Evolutionary conservation across 345 rosid species (phyloP), one percentile per base, ranked within the genome.

Genomic region (Eucalyptus urophylla): DNA sequence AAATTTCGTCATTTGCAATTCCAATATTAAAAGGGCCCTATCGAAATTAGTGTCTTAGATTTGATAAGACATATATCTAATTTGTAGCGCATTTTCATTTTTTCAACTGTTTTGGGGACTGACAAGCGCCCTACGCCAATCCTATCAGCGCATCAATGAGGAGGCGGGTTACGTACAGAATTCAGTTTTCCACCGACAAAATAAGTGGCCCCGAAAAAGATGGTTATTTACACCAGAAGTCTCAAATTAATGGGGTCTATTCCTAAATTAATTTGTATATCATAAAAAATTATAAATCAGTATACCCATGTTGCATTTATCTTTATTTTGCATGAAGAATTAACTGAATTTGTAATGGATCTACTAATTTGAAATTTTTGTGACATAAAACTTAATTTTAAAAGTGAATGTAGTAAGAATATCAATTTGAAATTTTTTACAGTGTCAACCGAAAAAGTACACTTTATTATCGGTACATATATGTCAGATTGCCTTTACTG

Each of bases 381-480:
- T 9, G 7, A 33, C 12, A 5, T 19, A 3, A 14, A 33, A 69
- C 33, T 33, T 69, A 17, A 5, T 69, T 33, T 5, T 3, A 16
- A 11, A 11, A 17, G 43, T 33, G 11, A 69, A 69, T 69, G 24
- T 17, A 21, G 2, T 2, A 17, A 1, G 44, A 19, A 22, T 33
- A 69, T 11, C 14, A 9, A 19, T 33, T 37, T 69, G 24, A 3
- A 19, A 15, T 16, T 17, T 31, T 33, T 69, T 31, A 69, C 5
- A 8, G 0, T 16, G 2, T 15, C 3, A 33, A 17, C 1, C 1
- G 2, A 33, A 33, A 17, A 69, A 10, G 21, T 5, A 4, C 14
- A 33, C 2, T 33, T 33, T 33, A 5, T 33, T 17, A 16, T 69
- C 0, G 5, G 1, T 33, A 10, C 14, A 19, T 33, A 17, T 33